Conservation (phyloP, 306 rosid genomes). For the Alnus rubra region DNA sequence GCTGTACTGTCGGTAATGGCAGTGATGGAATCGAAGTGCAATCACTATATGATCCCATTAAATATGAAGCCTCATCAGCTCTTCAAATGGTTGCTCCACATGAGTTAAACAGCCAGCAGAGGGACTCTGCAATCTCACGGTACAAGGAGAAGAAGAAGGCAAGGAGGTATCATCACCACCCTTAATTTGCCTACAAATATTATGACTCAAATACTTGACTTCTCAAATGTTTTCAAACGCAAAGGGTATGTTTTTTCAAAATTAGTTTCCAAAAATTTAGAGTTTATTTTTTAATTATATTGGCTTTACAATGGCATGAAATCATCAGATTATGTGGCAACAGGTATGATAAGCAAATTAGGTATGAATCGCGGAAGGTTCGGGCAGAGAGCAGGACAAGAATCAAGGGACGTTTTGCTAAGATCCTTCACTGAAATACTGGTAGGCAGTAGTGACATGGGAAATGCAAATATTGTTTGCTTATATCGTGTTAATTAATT, state of each 20-base stretch:
- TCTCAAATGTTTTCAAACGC: not conserved
- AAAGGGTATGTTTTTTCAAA: not conserved
- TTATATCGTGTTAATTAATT: not conserved
- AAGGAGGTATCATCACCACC: conserved; percentile 58
- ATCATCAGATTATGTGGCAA: not conserved
- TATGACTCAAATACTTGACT: not conserved
- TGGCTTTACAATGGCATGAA: not conserved
- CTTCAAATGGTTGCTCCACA: conserved; percentile 43
- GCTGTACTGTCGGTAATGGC: conserved; percentile 28
- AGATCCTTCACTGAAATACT: conserved; percentile 49
- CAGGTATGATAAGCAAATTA: conserved; percentile 85
- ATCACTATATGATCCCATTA: conserved; percentile 22
- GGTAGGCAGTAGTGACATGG: conserved; percentile 34
- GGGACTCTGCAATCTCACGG: conserved; percentile 79
- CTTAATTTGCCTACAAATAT: conserved; percentile 14
- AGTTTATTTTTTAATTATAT: not conserved
- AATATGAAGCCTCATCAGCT: conserved; percentile 35
- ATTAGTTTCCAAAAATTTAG: not conserved
- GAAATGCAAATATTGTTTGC: conserved; percentile 1
- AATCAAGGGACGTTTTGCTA: conserved; percentile 85
- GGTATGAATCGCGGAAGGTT: conserved; percentile 84
- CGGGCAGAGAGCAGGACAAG: conserved; percentile 83
- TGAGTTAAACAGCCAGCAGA: conserved; percentile 62
- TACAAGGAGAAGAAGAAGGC: conserved; percentile 92
- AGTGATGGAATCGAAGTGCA: conserved; percentile 30